Conservation (phyloP, 2,329 filamentous ascomycete species). For the Macrophomina phaseolina region DNA sequence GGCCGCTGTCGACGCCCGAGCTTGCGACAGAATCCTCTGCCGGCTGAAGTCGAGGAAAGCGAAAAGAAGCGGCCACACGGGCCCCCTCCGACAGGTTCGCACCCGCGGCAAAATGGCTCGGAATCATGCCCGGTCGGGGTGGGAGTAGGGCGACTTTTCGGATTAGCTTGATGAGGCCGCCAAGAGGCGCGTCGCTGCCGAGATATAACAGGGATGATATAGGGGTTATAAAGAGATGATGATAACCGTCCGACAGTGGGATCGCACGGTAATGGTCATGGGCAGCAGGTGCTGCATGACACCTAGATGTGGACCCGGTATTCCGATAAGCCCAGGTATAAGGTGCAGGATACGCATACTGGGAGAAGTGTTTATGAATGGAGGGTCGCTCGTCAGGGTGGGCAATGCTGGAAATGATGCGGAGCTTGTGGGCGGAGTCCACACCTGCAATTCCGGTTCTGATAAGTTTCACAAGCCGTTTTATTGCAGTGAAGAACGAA, state of each 20-base stretch:
- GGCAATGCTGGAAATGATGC: slow-evolving; percentile 67
- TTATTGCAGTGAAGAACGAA: no score
- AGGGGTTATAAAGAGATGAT: slow-evolving; percentile 70
- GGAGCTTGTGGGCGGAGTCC: slow-evolving; percentile 62
- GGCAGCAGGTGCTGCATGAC: neutral
- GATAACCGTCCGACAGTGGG: slow-evolving; percentile 68
- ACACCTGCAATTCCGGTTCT: slow-evolving; percentile 31
- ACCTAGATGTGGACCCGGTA: slow-evolving; percentile 27
- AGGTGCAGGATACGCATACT: slow-evolving; percentile 31
- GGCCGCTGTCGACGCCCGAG: slow-evolving; percentile 42
- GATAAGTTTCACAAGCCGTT: neutral
- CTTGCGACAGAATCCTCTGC: slow-evolving; percentile 37
- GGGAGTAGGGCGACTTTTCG: slow-evolving; percentile 64
- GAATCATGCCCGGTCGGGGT: slow-evolving; percentile 41
- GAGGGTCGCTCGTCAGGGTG: slow-evolving; percentile 46
- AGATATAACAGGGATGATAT: slow-evolving; percentile 62
- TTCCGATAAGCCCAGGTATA: slow-evolving; percentile 36
- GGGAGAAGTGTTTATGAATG: slow-evolving; percentile 33
- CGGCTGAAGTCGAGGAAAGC: neutral
- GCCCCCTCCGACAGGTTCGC: slow-evolving; percentile 64
- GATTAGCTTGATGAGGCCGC: slow-evolving; percentile 62
- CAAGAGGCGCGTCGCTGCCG: slow-evolving; percentile 65
- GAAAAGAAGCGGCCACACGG: slow-evolving; percentile 57
- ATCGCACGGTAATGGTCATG: slow-evolving; percentile 67
- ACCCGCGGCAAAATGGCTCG: slow-evolving; percentile 62